Percentiles rank a stretch among this genome's conserved stretches.
These are phyloP conservation scores for Myxozyma melibiosi DNA, from an alignment of 805 yeast genomes.

Conservation along the genomic window DNA sequence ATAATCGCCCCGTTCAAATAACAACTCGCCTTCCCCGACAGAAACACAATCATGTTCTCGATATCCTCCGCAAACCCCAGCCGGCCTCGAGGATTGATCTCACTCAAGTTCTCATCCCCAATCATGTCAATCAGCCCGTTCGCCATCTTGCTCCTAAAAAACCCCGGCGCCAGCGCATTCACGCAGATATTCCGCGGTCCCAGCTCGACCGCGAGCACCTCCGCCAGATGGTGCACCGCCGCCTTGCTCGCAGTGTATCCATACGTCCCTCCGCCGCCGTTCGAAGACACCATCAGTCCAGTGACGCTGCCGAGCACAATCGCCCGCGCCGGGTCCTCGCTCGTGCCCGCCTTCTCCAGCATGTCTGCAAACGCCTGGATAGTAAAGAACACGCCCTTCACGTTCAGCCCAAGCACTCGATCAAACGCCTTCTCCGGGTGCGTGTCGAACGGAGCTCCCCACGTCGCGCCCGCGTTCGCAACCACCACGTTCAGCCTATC, in stretches of 20 bases:
- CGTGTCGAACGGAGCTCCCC: conserved; percentile 67
- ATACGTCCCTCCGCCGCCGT: conserved; percentile 56
- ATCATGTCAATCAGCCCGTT: conserved; percentile 59
- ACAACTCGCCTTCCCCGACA: conserved; percentile 58
- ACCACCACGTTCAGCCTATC: conserved; percentile 62
- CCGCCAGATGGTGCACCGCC: conserved; percentile 69
- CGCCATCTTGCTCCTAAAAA: conserved; percentile 75
- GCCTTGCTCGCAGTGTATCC: conserved; percentile 78
- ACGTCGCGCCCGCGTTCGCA: conserved; percentile 79
- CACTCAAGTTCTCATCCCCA: conserved; percentile 54
- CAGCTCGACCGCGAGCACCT: conserved; percentile 62
- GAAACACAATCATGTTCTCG: conserved; percentile 56
- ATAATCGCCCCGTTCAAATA: conserved; percentile 69
- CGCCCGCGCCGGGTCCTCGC: conserved; percentile 63
- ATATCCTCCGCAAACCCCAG: conserved; percentile 65
- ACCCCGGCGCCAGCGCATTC: conserved; percentile 74
- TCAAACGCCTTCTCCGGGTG: conserved; percentile 65
- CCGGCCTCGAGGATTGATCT: conserved; percentile 61
- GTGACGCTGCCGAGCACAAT: conserved; percentile 69
- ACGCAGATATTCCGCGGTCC: conserved; percentile 70
- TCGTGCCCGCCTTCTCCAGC: conserved; percentile 54
- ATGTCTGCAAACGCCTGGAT: conserved; percentile 65
- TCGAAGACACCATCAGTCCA: conserved; percentile 44
- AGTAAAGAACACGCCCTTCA: conserved; percentile 67
- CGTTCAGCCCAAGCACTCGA: conserved; percentile 64